phyloP scores from a whole-genome alignment of 768 basidiomycete species.

The Chalciporus chontae region DNA sequence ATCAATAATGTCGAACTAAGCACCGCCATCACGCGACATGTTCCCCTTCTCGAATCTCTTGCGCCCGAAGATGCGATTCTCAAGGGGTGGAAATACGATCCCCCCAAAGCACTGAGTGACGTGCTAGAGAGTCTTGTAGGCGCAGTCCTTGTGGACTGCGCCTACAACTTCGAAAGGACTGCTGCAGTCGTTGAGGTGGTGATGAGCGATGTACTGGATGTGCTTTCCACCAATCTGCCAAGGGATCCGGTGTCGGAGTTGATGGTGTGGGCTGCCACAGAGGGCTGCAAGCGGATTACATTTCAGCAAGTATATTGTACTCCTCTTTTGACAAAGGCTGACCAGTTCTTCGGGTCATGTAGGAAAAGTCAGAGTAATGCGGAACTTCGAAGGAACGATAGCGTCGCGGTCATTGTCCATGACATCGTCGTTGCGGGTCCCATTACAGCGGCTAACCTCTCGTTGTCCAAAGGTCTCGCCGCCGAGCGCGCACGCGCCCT shows the following conservation, averaged over 20 bases:
- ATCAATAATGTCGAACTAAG: constrained; percentile 67
- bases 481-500: constrained; percentile 58
- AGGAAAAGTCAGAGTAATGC: constrained; percentile 45
- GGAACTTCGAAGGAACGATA: constrained; percentile 44
- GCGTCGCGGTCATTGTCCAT: constrained; percentile 59
- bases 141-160: constrained; percentile 78
- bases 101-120: constrained; percentile 83
- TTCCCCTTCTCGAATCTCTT: constrained; percentile 54
- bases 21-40: constrained; percentile 56
- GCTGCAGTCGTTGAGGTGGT: constrained; percentile 55
- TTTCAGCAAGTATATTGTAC: constrained; percentile 39
- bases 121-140: constrained; percentile 83
- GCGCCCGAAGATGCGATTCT: constrained; percentile 59
- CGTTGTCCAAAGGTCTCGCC: constrained; percentile 65
- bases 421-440: constrained; percentile 55
- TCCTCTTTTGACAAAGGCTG: background rate
- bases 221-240: constrained; percentile 55
- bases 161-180: constrained; percentile 68
- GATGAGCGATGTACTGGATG: constrained; percentile 65
- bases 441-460: constrained; percentile 51
- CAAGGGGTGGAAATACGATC: constrained; percentile 77
- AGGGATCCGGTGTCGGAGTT: constrained; percentile 74
- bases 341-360: background rate
- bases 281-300: constrained; percentile 52
- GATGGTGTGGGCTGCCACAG: constrained; percentile 57